Percentiles rank a stretch among this genome's conserved stretches.
phyloP scores from a whole-genome alignment of 1,284 basidiomycete genomes.

The Leccinum insigne region DNA sequence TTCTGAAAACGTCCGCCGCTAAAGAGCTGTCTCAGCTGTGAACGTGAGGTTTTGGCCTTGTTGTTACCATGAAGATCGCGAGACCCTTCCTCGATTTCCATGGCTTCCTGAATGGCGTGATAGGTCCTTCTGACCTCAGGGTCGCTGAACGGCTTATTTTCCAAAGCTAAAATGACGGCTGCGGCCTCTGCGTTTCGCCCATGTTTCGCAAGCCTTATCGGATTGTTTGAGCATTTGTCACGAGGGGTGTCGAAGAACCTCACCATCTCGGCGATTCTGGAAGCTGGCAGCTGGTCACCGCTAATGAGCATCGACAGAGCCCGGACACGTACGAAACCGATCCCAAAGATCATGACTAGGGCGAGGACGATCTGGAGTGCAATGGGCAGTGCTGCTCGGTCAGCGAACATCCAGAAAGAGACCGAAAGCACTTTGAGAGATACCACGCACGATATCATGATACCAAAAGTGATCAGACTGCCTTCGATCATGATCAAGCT shows the following conservation, averaged over 20 bases:
- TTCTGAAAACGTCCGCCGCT: conserved; percentile 62
- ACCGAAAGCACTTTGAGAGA: neutral
- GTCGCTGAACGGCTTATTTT: conserved; percentile 54
- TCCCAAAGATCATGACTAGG: conserved; percentile 55
- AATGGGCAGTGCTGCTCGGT: conserved; percentile 45
- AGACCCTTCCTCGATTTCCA: conserved; percentile 35
- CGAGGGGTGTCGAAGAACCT: neutral
- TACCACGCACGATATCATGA: conserved; percentile 62
- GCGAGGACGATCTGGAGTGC: conserved; percentile 67
- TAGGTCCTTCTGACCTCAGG: conserved; percentile 1
- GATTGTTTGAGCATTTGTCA: neutral
- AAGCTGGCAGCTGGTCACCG: neutral
- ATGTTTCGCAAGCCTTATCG: conserved; percentile 53
- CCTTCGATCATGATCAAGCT: conserved; percentile 71
- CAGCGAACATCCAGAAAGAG: conserved; percentile 6
- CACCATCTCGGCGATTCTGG: neutral
- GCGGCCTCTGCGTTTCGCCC: conserved; percentile 58
- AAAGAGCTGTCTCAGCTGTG: conserved; percentile 49
- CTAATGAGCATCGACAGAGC: neutral
- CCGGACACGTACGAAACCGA: conserved; percentile 49
- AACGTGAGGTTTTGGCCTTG: conserved; percentile 6
- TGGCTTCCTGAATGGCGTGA: too few relatives aligned
- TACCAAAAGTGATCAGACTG: conserved; percentile 67
- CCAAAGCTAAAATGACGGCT: conserved; percentile 58
- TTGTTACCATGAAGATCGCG: too few relatives aligned